A percentile compares a stretch with the other conserved stretches of the same genome.
phyloP scores from a whole-genome alignment of 176 grass and related monocot genomes.

The Oryza australiensis region DNA sequence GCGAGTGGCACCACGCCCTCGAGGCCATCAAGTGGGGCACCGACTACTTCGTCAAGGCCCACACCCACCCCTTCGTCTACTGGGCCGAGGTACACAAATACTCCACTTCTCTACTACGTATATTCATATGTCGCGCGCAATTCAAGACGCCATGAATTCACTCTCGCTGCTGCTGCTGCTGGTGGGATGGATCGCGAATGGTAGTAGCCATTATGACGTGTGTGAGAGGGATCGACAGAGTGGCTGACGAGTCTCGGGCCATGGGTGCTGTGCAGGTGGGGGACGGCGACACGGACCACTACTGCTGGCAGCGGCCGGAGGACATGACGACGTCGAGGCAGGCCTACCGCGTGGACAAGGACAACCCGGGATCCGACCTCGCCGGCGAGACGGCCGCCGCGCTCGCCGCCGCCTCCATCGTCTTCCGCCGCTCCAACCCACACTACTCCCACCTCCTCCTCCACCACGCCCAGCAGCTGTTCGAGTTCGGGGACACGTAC shows the following conservation, averaged over 20 bases:
- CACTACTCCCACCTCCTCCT: constrained; percentile 75
- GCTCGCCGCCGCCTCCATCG: constrained; percentile 75
- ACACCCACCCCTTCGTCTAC: constrained; percentile 79
- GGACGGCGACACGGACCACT: constrained; percentile 92
- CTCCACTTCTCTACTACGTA: background rate
- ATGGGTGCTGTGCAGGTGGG: constrained; percentile 50
- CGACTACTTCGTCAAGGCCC: constrained; percentile 96
- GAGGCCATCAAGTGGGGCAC: constrained; percentile 97
- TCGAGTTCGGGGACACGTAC: constrained; percentile 75
- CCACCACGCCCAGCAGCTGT: constrained; percentile 82
- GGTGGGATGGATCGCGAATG: background rate
- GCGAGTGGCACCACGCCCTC: constrained; percentile 61
- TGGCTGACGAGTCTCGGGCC: background rate
- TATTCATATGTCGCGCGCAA: background rate
- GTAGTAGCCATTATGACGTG: constrained; percentile 17
- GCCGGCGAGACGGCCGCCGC: constrained; percentile 85
- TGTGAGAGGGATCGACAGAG: too few species aligned
- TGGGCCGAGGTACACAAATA: constrained; percentile 72
- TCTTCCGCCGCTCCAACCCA: constrained; percentile 67
- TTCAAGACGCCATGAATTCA: constrained; percentile 9
- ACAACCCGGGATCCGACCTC: constrained; percentile 85
- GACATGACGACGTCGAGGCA: constrained; percentile 95
- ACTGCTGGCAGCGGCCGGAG: constrained; percentile 94
- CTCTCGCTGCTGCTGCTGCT: background rate
- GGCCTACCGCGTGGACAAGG: constrained; percentile 76